Percentiles rank a stretch among this genome's conserved stretches.
phyloP scores from a whole-genome alignment of 257 asterid genomes.

The Solanum pimpinellifolium region DNA sequence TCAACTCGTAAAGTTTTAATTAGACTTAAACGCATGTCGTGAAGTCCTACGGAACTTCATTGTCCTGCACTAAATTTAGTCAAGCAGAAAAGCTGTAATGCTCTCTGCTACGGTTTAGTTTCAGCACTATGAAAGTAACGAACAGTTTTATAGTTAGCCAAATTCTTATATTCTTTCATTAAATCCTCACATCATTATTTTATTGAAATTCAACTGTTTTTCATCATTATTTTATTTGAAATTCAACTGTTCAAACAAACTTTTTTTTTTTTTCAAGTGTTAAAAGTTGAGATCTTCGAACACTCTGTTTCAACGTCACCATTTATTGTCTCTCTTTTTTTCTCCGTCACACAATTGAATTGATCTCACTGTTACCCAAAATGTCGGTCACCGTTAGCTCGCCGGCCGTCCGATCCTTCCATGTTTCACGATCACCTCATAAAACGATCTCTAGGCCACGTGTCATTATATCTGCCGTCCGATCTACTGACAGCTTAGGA shows the following conservation, averaged over 20 bases:
- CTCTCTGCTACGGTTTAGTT: background rate
- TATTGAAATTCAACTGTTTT: slow-evolving; percentile 4
- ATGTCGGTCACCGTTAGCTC: slow-evolving; percentile 39
- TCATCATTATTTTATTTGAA: background rate
- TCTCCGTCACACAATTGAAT: slow-evolving; percentile 10
- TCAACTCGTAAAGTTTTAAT: rapidly evolving
- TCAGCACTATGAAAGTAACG: background rate
- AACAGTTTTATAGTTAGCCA: background rate
- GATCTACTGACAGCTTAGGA: slow-evolving; percentile 14
- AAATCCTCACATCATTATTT: background rate
- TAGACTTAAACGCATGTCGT: no score
- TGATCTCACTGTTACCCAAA: slow-evolving; percentile 16
- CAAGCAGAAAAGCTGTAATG: background rate
- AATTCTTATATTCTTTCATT: background rate
- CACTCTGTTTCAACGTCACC: slow-evolving; percentile 2
- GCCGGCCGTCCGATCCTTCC: slow-evolving; percentile 32
- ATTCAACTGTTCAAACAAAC: slow-evolving; percentile 9
- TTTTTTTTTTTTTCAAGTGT: background rate
- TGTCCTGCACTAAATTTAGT: no score
- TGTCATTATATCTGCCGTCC: slow-evolving; percentile 24
- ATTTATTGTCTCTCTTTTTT: background rate
- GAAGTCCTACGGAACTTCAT: no score
- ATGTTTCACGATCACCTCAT: slow-evolving; percentile 8
- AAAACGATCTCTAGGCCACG: slow-evolving; percentile 10
- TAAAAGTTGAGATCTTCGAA: background rate